Base-by-base conservation (phyloP, 208 protist genomes). In the Leishmania major region DNA sequence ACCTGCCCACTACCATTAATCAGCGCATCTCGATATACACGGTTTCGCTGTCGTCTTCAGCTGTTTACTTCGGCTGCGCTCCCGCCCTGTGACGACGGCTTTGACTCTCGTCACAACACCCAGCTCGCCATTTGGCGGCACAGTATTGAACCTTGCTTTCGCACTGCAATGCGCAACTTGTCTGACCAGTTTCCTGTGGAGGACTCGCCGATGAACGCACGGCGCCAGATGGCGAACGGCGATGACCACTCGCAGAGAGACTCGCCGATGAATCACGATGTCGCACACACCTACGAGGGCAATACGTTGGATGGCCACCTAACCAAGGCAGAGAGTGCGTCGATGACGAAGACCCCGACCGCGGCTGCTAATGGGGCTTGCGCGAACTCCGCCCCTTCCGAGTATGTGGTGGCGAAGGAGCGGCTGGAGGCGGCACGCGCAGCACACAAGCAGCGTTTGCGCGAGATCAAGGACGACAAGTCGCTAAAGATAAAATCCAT, bases 371-470 rank as follows among this genome's bases (percentile, higher is more conserved):
- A 17, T 35, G 62, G 31, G 31, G 31, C 8, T 35, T 17, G 17
- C 53, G 40, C 40, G 31, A 1, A 35, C 53, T 40, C 75, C 40
- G 71, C 66, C 55, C 82, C 47, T 47, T 15, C 75, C n/a, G 82
- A 81, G 49, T 85, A 82, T 59, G 25, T 69, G 51, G 75, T 55
- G 8, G 74, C 75, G 15, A 86, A 86, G 83, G 83, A 60, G 6
- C 75, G 82, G 69, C 28, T 86, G n/a, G 62, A 85, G 47, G 57
- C 84, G 64, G 84, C 79, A 31, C 80, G 83, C 7, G 85, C 84
- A 10, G 83, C 77, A 11, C 69, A 89, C n/a, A 66, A 89, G 11
- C 67, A 72, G 55, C 90, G 88, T 35, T 64, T 90, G 28, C 55
- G 57, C 15, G 67, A 87, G 31, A 79, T 89, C 51, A 77, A 90